These are phyloP conservation scores for Pseudofabraea citricarpa DNA, from an alignment of 2,329 filamentous ascomycete species.

Conservation along the genomic window DNA sequence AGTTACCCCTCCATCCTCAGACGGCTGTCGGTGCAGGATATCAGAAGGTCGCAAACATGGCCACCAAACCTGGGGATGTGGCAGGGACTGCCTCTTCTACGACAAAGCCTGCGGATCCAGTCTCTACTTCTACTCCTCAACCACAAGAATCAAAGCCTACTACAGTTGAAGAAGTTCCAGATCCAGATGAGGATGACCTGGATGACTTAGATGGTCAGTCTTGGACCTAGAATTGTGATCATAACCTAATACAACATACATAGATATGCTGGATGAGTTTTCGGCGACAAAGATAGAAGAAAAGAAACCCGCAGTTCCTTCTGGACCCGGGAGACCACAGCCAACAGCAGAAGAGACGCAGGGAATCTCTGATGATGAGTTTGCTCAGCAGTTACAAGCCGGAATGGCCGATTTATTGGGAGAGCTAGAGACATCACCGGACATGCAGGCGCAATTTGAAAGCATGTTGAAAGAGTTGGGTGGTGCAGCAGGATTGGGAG, in stretches of 20 bases:
- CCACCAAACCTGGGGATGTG: constrained; percentile 16
- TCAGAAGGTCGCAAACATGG: constrained; percentile 14
- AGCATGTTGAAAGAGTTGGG: constrained; percentile 70
- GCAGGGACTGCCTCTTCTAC: constrained; percentile 4
- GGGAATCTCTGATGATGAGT: constrained; percentile 65
- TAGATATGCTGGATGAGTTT: constrained; percentile 93
- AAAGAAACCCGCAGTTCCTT: constrained; percentile 31
- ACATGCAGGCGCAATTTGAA: constrained; percentile 77
- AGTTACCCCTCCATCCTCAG: neutral
- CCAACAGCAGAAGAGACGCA: constrained; percentile 28
- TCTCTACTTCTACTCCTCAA: neutral
- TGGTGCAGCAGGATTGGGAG: constrained; percentile 39
- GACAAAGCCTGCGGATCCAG: constrained; percentile 8
- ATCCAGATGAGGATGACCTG: constrained; percentile 88
- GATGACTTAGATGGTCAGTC: constrained; percentile 81
- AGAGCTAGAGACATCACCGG: constrained; percentile 60
- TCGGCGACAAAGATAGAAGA: constrained; percentile 55
- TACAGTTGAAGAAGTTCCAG: constrained; percentile 58
- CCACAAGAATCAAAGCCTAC: constrained; percentile 4
- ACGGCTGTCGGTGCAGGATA: neutral
- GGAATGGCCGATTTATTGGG: constrained; percentile 83
- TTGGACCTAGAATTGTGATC: neutral
- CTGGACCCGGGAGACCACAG: constrained; percentile 18
- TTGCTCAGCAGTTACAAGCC: constrained; percentile 80
- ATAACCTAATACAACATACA: constrained; percentile 7